A percentile compares a stretch with the other conserved stretches of the same genome.
Evolutionary conservation across 148 eudicot species (phyloP).

Genomic region (Cornus florida): DNA sequence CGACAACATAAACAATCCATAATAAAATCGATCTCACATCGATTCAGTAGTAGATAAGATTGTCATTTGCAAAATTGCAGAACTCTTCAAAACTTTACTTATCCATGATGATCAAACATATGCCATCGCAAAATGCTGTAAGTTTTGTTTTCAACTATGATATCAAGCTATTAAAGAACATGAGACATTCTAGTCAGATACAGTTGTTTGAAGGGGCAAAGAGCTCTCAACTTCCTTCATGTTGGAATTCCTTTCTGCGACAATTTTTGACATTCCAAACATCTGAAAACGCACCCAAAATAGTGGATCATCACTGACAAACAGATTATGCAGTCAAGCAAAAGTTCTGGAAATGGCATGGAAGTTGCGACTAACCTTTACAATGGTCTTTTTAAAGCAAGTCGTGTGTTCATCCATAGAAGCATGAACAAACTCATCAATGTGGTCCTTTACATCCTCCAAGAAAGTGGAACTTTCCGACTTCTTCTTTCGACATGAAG

Average conservation of each 20-base stretch:
- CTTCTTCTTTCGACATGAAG: slow-evolving; percentile 71
- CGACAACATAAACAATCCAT: too few species aligned
- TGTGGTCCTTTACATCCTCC: slow-evolving; percentile 74
- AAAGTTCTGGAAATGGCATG: neutral
- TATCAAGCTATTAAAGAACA: neutral
- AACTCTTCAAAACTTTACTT: too few species aligned
- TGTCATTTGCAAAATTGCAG: neutral
- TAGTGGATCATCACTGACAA: neutral
- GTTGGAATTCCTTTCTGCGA: slow-evolving; percentile 43
- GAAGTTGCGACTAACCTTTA: slow-evolving; percentile 38
- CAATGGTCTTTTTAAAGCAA: slow-evolving; percentile 67
- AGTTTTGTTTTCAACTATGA: neutral
- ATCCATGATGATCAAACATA: neutral
- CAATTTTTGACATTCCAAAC: slow-evolving; percentile 74
- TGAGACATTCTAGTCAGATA: slow-evolving; percentile 23
- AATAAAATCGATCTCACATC: neutral
- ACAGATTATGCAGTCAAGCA: neutral
- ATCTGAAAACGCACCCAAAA: slow-evolving; percentile 35
- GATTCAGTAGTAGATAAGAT: neutral
- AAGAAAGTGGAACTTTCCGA: slow-evolving; percentile 57
- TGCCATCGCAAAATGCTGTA: neutral
- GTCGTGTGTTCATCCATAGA: slow-evolving; percentile 81
- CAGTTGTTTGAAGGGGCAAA: slow-evolving; percentile 42
- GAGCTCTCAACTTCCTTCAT: slow-evolving; percentile 37
- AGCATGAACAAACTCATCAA: slow-evolving; percentile 73